phyloP scores from a whole-genome alignment of 352 stramenopile genomes.

The Globisporangium radiosum region DNA sequence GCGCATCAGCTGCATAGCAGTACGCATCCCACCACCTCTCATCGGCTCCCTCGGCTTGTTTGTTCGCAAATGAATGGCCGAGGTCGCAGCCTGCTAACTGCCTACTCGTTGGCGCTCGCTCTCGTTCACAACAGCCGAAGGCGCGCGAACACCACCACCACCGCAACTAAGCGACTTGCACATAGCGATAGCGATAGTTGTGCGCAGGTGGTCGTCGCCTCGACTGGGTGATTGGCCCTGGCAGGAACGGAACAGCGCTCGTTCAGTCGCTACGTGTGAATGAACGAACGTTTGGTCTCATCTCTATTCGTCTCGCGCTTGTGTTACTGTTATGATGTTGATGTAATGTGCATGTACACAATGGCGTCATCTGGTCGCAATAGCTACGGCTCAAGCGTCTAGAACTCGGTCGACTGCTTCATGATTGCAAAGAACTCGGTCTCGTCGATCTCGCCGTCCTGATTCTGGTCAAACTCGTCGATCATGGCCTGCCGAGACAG shows the following conservation, averaged over 20 bases:
- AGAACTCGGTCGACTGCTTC: constrained; percentile 81
- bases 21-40: constrained; percentile 7
- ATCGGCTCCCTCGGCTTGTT: constrained; percentile 43
- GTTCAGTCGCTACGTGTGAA: constrained; percentile 1
- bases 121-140: constrained; percentile 44
- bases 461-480: constrained; percentile 92
- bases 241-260: constrained; percentile 9
- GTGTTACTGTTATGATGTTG: not conserved
- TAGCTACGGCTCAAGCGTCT: not conserved
- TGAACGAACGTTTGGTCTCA: constrained; percentile 4
- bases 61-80: constrained; percentile 12
- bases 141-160: constrained; percentile 70
- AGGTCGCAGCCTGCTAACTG: constrained; percentile 31
- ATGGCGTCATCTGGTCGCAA: constrained; percentile 1
- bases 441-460: constrained; percentile 88
- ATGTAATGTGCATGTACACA: not conserved
- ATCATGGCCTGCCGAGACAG: constrained; percentile 83
- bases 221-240: constrained; percentile 11
- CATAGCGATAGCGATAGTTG: not conserved
- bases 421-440: constrained; percentile 90
- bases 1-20: not conserved
- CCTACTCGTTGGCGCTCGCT: constrained; percentile 3
- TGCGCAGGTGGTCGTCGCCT: not conserved
- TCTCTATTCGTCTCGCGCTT: constrained; percentile 9
- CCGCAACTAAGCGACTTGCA: constrained; percentile 50